Conservation (phyloP, 2,329 filamentous ascomycete species). For the Rasamsonia emersonii region DNA sequence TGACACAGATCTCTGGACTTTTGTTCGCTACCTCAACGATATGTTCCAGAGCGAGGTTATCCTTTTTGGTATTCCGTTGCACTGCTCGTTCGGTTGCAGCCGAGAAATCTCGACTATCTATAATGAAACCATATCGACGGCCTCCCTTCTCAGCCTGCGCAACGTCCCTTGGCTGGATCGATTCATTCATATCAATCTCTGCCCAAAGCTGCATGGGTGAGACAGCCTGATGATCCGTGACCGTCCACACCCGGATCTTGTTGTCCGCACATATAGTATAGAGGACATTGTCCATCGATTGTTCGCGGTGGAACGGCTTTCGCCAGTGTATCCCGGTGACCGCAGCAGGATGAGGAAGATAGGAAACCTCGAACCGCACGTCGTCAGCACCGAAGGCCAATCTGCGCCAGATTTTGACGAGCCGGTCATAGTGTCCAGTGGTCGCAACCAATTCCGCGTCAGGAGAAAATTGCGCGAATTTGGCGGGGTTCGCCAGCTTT, state of each 20-base stretch:
- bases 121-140: conserved; percentile 65
- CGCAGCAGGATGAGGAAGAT: conserved; percentile 72
- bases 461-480: conserved; percentile 70
- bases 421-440: conserved; percentile 64
- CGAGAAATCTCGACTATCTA: conserved; percentile 73
- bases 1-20: conserved; percentile 77
- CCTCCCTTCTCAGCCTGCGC: conserved; percentile 29
- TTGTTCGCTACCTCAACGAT: conserved; percentile 78
- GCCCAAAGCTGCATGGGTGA: conserved; percentile 73
- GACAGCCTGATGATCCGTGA: conserved; percentile 61
- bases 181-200: conserved; percentile 64
- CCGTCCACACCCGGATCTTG: conserved; percentile 73
- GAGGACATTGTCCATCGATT: conserved; percentile 74
- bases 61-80: conserved; percentile 51
- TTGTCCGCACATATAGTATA: conserved; percentile 84
- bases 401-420: conserved; percentile 90
- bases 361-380: conserved; percentile 80
- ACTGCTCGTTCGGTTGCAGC: conserved; percentile 69
- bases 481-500: conserved; percentile 61
- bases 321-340: conserved; percentile 87
- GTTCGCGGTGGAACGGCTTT: conserved; percentile 64
- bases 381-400: conserved; percentile 75
- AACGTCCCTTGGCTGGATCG: conserved; percentile 53
- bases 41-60: conserved; percentile 69
- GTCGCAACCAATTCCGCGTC: conserved; percentile 84